Conservation (phyloP, 495 filamentous ascomycete genomes). For the Aspergillus funiculosus region DNA sequence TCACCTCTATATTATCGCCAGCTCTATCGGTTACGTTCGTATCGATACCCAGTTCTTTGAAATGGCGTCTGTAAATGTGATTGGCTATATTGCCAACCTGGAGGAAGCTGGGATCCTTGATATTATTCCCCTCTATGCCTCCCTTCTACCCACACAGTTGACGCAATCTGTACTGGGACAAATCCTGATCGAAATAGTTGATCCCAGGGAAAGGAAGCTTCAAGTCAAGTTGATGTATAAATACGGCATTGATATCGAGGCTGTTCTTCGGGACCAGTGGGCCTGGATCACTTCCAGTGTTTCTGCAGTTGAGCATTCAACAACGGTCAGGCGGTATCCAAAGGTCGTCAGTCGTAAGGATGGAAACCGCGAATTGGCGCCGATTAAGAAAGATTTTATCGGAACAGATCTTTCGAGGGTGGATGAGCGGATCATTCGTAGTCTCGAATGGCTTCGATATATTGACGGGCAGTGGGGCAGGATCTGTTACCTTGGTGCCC, state of each 20-base stretch:
- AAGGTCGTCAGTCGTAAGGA: slow-evolving; percentile 31
- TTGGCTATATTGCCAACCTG: slow-evolving; percentile 73
- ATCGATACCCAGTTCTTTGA: slow-evolving; percentile 31
- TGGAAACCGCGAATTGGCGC: slow-evolving; percentile 28
- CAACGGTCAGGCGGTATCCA: slow-evolving; percentile 27
- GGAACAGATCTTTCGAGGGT: slow-evolving; percentile 52
- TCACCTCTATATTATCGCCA: slow-evolving; percentile 48
- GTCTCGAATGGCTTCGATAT: slow-evolving; percentile 77
- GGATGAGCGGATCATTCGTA: slow-evolving; percentile 69
- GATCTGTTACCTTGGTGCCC: slow-evolving; percentile 59
- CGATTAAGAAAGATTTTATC: slow-evolving; percentile 58
- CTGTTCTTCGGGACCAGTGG: slow-evolving; percentile 52
- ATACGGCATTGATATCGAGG: slow-evolving; percentile 46
- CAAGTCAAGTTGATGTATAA: slow-evolving; percentile 49
- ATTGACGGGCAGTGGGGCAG: slow-evolving; percentile 64
- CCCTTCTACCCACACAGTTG: slow-evolving; percentile 55
- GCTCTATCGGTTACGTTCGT: slow-evolving; percentile 31
- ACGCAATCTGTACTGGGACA: slow-evolving; percentile 41
- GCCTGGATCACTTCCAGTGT: slow-evolving; percentile 38
- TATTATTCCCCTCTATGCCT: slow-evolving; percentile 79
- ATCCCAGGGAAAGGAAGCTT: slow-evolving; percentile 45
- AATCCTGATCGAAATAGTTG: slow-evolving; percentile 58
- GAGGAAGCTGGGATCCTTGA: slow-evolving; percentile 62
- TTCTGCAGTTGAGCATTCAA: slow-evolving; percentile 30
- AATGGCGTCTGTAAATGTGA: slow-evolving; percentile 46